Base-by-base conservation (phyloP, 306 rosid species). In the Sphenostylis stenocarpa region DNA sequence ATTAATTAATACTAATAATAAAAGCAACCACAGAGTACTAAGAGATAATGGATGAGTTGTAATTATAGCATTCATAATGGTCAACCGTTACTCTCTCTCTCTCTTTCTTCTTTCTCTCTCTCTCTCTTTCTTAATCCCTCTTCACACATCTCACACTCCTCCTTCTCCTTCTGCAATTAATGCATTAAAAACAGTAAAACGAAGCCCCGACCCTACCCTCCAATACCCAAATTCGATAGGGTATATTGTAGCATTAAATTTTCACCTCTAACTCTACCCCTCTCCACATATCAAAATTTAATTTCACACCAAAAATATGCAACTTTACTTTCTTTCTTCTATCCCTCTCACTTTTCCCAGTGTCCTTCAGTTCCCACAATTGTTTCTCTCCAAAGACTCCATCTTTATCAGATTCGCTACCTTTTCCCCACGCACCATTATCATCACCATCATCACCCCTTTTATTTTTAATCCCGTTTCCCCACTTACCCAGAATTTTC, bases 41-140 rank as follows among this genome's bases (percentile, higher is more conserved):
- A 56, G 68, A 61, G 75, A 55, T 51, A 80, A 80, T 80, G 76
- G 80, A 60, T 70, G 81, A 76, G 85, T 70, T 76, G 85, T 69
- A 81, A 81, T 76, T 76, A 76, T 61, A 76, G 31, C 72, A 48
- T 67, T 58, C 67, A 61, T 60, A 20, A 81, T 76, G 74, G 81
- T 81, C 85, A 76, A 81, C 85, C 53, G 43, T 11, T 51, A 13
- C 31, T 5, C 49, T 55, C 51, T 67, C 52, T 56, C 60, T 43
- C n/a, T 47, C 76, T 14, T 20, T 55, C 17, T 11, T 45, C 52
- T 47, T 51, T 10, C 47, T 43, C 33, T 47, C 76, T 14, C n/a
- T n/a, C n/a, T n/a, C 33, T 52, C n/a, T 5, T 60, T 70, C 63
- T 70, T 10, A 49, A 21, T 39, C 70, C 17, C 67, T 17, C 23